phyloP scores from a whole-genome alignment of 2,329 filamentous ascomycete genomes.

The Dactylonectria macrodidyma region DNA sequence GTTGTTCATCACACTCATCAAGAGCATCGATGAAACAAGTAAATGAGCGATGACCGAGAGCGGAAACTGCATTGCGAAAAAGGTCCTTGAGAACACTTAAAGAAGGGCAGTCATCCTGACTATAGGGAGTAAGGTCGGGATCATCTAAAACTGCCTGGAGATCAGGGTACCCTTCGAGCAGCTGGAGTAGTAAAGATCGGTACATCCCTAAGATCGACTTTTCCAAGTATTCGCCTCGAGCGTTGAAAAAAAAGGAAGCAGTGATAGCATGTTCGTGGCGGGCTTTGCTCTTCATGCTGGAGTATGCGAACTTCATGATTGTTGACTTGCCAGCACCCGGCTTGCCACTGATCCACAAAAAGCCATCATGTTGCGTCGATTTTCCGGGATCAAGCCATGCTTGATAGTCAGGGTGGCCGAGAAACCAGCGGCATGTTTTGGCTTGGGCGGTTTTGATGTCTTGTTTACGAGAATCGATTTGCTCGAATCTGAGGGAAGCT shows the following conservation, averaged over 20 bases:
- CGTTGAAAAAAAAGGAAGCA: constrained; percentile 68
- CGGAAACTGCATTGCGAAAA: constrained; percentile 40
- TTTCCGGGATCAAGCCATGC: constrained; percentile 28
- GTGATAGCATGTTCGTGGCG: constrained; percentile 34
- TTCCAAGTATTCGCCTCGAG: constrained; percentile 60
- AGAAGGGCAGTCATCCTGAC: constrained; percentile 6
- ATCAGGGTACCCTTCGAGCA: constrained; percentile 54
- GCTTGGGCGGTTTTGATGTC: constrained; percentile 54
- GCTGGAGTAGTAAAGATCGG: constrained; percentile 63
- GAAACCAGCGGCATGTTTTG: constrained; percentile 40
- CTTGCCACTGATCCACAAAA: constrained; percentile 65
- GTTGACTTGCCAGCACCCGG: constrained; percentile 63
- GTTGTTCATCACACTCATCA: constrained; percentile 62
- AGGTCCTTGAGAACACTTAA: constrained; percentile 39
- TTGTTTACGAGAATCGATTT: constrained; percentile 55
- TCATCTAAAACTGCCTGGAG: constrained; percentile 53
- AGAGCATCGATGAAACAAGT: constrained; percentile 56
- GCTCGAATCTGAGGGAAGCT: constrained; percentile 53
- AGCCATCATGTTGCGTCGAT: too few relatives aligned
- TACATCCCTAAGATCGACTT: constrained; percentile 64
- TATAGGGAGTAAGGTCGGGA: rapidly evolving
- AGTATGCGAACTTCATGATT: constrained; percentile 59
- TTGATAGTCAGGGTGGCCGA: background rate
- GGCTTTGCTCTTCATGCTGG: too few relatives aligned
- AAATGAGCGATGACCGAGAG: constrained; percentile 26